Evolutionary conservation across 2,329 filamentous ascomycete species (phyloP).

Genomic region (Monilinia aucupariae): DNA sequence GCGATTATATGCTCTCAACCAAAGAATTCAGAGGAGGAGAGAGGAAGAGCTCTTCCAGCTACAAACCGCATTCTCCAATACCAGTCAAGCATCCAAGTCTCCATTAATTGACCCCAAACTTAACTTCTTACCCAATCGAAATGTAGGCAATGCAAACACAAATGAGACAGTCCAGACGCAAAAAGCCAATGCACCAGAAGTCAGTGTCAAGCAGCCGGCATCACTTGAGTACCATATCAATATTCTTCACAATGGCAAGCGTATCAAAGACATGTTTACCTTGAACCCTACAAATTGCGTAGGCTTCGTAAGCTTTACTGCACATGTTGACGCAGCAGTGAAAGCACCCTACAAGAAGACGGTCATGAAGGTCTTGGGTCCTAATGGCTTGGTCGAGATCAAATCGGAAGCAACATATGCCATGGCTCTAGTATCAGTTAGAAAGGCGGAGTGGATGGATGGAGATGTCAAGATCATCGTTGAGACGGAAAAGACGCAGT

Average conservation of each 20-base stretch:
- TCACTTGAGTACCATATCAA: conserved; percentile 27
- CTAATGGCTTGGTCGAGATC: conserved; percentile 26
- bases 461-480: conserved; percentile 30
- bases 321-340: conserved; percentile 25
- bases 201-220: conserved; percentile 1
- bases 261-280: conserved; percentile 23
- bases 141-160: neutral
- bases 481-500: conserved; percentile 21
- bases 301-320: conserved; percentile 27
- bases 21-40: conserved; percentile 22
- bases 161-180: neutral
- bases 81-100: neutral
- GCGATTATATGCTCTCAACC: conserved; percentile 30
- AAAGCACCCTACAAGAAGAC: conserved; percentile 20
- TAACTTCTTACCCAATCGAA: neutral
- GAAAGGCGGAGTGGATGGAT: conserved; percentile 33
- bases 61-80: neutral
- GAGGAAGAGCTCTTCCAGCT: conserved; percentile 8
- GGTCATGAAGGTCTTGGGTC: conserved; percentile 26
- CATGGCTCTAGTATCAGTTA: conserved; percentile 22
- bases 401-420: conserved; percentile 28
- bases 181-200: neutral
- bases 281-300: conserved; percentile 25
- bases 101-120: neutral
- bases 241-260: conserved; percentile 25